Percentiles rank a stretch among this genome's conserved stretches.
These are phyloP conservation scores for Mortierella sp. DNA, from an alignment of 371 early-diverging fungal species.

Conservation along the genomic window DNA sequence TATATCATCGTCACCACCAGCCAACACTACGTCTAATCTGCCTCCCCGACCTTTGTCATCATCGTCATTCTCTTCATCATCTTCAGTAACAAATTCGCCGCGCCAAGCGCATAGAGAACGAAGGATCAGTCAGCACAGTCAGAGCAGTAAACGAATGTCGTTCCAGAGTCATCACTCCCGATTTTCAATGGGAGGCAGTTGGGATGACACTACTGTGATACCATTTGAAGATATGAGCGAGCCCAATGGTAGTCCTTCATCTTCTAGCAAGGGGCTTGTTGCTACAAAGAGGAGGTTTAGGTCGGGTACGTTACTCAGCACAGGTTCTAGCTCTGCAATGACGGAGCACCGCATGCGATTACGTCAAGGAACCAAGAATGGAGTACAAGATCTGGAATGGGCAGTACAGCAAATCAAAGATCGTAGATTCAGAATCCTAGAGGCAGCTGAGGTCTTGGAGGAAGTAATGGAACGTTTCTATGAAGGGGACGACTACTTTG, in stretches of 20 bases:
- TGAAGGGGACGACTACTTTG: slow-evolving; percentile 45
- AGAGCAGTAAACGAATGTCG: slow-evolving; percentile 8
- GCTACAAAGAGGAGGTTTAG: slow-evolving; percentile 14
- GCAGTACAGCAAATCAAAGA: slow-evolving; percentile 52
- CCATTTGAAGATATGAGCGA: slow-evolving; percentile 27
- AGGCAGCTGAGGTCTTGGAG: slow-evolving; percentile 37
- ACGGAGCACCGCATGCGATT: slow-evolving; percentile 22
- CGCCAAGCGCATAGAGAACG: background rate
- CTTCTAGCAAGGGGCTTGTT: slow-evolving; percentile 3
- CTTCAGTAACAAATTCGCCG: background rate
- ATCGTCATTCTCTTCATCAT: slow-evolving; percentile 4
- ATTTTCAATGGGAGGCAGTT: slow-evolving; percentile 31
- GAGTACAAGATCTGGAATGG: slow-evolving; percentile 42
- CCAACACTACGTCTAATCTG: background rate
- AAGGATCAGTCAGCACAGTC: background rate
- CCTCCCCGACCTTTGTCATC: slow-evolving; percentile 4
- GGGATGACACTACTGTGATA: slow-evolving; percentile 26
- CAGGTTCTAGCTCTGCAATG: background rate
- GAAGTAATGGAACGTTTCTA: slow-evolving; percentile 54
- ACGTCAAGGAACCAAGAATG: slow-evolving; percentile 43
- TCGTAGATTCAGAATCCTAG: slow-evolving; percentile 42
- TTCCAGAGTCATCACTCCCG: slow-evolving; percentile 35
- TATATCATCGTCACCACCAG: slow-evolving; percentile 17
- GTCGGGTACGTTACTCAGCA: background rate
- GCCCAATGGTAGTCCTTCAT: slow-evolving; percentile 6